phyloP scores from a whole-genome alignment of 1,139 yeast genomes.

The Yamadazyma taylorii region DNA sequence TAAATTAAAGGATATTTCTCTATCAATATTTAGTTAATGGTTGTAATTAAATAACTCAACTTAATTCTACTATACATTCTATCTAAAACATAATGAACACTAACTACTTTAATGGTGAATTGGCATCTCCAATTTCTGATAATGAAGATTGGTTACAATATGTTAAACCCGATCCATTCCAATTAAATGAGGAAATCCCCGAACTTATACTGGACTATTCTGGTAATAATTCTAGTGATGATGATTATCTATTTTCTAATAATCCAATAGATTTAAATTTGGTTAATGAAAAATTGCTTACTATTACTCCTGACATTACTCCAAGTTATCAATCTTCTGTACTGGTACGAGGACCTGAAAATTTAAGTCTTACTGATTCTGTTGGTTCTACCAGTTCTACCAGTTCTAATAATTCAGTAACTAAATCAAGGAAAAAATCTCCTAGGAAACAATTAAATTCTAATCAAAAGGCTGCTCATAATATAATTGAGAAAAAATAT shows the following conservation, averaged over 20 bases:
- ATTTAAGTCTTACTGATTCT: too few species aligned
- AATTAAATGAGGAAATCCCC: slow-evolving; percentile 2
- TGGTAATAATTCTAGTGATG: background rate
- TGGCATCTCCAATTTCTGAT: slow-evolving; percentile 14
- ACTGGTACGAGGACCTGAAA: too few species aligned
- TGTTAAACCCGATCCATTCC: slow-evolving; percentile 10
- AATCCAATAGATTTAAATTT: slow-evolving; percentile 9
- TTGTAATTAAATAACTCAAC: too few species aligned
- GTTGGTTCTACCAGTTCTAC: too few species aligned
- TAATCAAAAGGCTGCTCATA: slow-evolving; percentile 69
- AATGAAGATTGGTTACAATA: slow-evolving; percentile 17
- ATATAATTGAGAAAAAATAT: slow-evolving; percentile 68
- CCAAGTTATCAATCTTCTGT: too few species aligned
- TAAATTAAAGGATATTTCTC: too few species aligned
- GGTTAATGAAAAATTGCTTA: slow-evolving; percentile 15
- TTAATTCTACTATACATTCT: too few species aligned
- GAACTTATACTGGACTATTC: slow-evolving; percentile 3
- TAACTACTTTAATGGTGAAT: too few species aligned
- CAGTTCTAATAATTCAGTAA: too few species aligned
- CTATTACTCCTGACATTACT: too few species aligned
- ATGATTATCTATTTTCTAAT: slow-evolving; percentile 1
- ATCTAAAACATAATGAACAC: too few species aligned
- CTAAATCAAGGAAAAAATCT: slow-evolving; percentile 35
- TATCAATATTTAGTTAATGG: too few species aligned
- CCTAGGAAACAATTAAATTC: slow-evolving; percentile 59